phyloP scores from a whole-genome alignment of 495 filamentous ascomycete species.

The Penicillium cataractarum region DNA sequence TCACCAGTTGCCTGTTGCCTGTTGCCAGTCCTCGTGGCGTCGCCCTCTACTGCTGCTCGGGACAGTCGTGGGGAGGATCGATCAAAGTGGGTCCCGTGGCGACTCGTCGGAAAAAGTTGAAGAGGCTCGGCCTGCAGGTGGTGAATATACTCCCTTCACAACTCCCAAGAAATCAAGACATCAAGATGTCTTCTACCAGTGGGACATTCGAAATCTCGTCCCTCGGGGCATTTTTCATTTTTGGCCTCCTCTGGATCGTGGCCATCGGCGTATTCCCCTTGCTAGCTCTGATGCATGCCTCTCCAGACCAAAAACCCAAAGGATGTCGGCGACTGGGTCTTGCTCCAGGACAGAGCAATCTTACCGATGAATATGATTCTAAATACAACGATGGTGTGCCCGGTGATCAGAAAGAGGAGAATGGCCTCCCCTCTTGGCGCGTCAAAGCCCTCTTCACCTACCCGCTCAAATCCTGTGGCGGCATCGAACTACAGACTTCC shows the following conservation, averaged over 20 bases:
- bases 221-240: constrained; percentile 1
- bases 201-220: neutral
- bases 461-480: constrained; percentile 85
- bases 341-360: constrained; percentile 33
- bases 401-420: constrained; percentile 12
- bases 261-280: constrained; percentile 9
- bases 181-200: neutral
- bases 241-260: constrained; percentile 4
- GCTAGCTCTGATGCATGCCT: neutral
- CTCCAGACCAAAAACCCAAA: constrained; percentile 13
- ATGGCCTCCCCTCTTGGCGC: constrained; percentile 46
- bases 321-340: constrained; percentile 45
- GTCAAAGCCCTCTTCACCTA: constrained; percentile 86
- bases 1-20: neutral
- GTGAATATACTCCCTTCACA: neutral
- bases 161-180: neutral
- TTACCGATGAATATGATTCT: constrained; percentile 42
- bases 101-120: constrained; percentile 4
- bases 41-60: neutral
- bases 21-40: neutral
- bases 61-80: neutral
- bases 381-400: constrained; percentile 37
- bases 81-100: neutral
- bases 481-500: constrained; percentile 70
- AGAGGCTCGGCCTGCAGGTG: neutral